These are phyloP conservation scores for Lipomyces lipofer DNA, from an alignment of 805 yeast species.

Conservation along the genomic window DNA sequence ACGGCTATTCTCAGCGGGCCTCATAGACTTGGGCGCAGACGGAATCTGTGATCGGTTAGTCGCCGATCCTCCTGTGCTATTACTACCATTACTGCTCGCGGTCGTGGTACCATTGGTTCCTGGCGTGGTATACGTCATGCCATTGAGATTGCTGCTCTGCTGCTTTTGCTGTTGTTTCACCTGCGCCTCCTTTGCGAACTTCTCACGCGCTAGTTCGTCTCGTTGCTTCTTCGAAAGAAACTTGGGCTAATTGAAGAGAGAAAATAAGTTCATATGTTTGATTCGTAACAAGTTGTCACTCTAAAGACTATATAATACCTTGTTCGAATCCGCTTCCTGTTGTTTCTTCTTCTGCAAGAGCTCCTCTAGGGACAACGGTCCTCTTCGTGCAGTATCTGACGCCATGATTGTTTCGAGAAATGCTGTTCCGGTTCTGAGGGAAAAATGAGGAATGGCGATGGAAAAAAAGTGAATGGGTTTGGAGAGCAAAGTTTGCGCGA, in stretches of 20 bases:
- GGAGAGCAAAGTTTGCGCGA: too few species aligned
- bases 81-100: not conserved
- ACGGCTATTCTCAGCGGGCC: too few species aligned
- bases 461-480: too few species aligned
- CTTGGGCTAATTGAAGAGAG: constrained; percentile 37
- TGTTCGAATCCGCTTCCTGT: constrained; percentile 25
- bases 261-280: not conserved
- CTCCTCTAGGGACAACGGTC: constrained; percentile 40
- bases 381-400: constrained; percentile 12
- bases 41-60: not conserved
- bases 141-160: not conserved
- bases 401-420: too few species aligned
- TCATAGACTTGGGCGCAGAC: constrained; percentile 1
- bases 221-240: constrained; percentile 54
- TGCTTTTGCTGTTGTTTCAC: constrained; percentile 1
- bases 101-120: not conserved
- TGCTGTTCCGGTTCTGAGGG: too few species aligned
- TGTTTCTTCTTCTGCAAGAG: constrained; percentile 32
- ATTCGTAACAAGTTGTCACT: not conserved
- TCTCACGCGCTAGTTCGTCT: constrained; percentile 39
- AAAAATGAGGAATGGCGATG: too few species aligned
- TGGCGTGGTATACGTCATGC: too few species aligned
- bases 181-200: constrained; percentile 19
- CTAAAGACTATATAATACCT: constrained; percentile 7
- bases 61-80: constrained; percentile 5